Evolutionary conservation across 225 moss, liverwort and hornwort species (phyloP).

Genomic region (Physcomitrium patens): DNA sequence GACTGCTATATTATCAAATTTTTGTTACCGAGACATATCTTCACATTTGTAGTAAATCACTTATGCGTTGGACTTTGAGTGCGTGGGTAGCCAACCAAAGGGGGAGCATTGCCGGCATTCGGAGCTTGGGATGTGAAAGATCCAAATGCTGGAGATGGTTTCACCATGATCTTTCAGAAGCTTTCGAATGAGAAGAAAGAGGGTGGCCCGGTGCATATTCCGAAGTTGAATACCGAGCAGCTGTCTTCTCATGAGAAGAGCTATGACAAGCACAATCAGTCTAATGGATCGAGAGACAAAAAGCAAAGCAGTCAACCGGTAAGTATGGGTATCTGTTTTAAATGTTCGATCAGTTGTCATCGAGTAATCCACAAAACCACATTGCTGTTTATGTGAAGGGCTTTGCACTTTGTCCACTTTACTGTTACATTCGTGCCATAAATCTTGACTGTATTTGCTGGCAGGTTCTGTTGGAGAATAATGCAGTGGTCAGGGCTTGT

Average conservation of each 20-base stretch:
- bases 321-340: constrained; percentile 19
- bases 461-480: neutral
- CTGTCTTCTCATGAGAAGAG: constrained; percentile 30
- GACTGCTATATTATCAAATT: neutral
- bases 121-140: constrained; percentile 73
- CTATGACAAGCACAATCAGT: constrained; percentile 45
- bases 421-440: neutral
- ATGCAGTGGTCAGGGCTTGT: constrained; percentile 4
- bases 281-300: constrained; percentile 27
- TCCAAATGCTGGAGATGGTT: constrained; percentile 65
- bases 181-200: constrained; percentile 66
- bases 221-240: constrained; percentile 58
- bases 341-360: neutral
- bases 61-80: constrained; percentile 28
- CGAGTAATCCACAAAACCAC: constrained; percentile 1
- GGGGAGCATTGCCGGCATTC: constrained; percentile 65
- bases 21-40: too few species aligned
- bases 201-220: constrained; percentile 68
- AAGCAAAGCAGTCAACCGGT: constrained; percentile 34
- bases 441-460: constrained; percentile 20
- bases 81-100: constrained; percentile 54
- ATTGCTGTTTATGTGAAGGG: neutral
- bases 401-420: too few species aligned
- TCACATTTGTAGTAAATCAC: neutral
- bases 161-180: constrained; percentile 70